Evolutionary conservation across 2,329 filamentous ascomycete genomes (phyloP), one percentile per base, ranked within the genome.

Genomic region (Fusarium albosuccineum): DNA sequence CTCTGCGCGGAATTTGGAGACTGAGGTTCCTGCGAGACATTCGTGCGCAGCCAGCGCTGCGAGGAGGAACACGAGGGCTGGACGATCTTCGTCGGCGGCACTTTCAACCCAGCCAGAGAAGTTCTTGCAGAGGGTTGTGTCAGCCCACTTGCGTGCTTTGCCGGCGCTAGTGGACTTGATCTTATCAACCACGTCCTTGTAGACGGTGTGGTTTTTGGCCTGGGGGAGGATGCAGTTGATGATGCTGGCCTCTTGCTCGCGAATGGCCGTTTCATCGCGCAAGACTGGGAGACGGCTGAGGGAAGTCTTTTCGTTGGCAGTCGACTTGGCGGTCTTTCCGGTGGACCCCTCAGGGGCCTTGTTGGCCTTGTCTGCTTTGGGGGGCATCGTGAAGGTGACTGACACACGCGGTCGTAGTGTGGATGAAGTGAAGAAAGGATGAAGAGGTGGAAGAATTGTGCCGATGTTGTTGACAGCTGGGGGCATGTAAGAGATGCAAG

Each of bases 21-120:
- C 1, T 1, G 8, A 3, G 0, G 3, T 1, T 4, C 16, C 29
- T 14, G 26, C 29, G 5, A 36, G 41, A 29, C 17, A 55, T 6
- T 58, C 52, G 27, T 60, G 39, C 9, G 51, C 41, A 1, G 67
- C 67, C 10, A 64, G 7, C 1, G n/a, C 9, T 1, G 56, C 44
- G 22, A 70, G 3, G 9, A 70, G 10, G 9, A 22, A 10, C 0
- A 27, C 56, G 0, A 61, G 58, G 1, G 41, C 26, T 6, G 62
- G 61, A 13, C 2, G 52, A n/a, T 10, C 22, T 16, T 10, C 29
- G 3, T 2, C 1, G 1, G 2, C 2, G 6, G 50, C 22, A 3
- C 27, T 5, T 3, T 14, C n/a, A 4, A 41, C 14, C 68, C 68
- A 70, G 6, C 6, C 8, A 8, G 9, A 8, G 13, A 70, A 66